phyloP scores from a whole-genome alignment of 768 basidiomycete genomes.

The Agrocybe praecox region DNA sequence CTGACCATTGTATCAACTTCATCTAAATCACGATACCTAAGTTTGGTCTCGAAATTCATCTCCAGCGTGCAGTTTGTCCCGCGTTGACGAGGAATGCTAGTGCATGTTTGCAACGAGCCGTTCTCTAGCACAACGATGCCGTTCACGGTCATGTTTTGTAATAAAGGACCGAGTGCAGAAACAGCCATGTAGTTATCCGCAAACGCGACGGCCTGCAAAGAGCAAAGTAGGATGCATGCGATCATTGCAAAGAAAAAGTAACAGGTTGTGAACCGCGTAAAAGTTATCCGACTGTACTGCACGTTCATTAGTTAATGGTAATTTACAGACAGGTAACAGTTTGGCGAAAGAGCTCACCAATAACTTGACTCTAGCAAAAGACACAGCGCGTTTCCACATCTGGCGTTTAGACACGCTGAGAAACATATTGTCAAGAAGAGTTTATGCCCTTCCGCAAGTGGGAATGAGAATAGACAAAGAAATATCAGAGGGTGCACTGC shows the following conservation, averaged over 20 bases:
- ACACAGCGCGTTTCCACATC: conserved; percentile 22
- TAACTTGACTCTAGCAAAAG: conserved; percentile 25
- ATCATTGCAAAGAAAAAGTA: conserved; percentile 51
- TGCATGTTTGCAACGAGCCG: conserved; percentile 36
- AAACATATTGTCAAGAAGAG: neutral
- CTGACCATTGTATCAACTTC: neutral
- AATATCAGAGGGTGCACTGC: neutral
- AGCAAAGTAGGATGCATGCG: conserved; percentile 40
- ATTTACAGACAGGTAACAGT: neutral
- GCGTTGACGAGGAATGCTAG: conserved; percentile 34
- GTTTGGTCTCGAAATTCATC: conserved; percentile 8
- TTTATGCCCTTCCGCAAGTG: neutral
- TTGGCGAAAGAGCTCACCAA: conserved; percentile 23
- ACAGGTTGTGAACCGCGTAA: conserved; percentile 48
- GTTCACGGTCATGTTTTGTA: conserved; percentile 24
- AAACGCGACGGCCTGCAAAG: conserved; percentile 41
- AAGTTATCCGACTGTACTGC: conserved; percentile 50
- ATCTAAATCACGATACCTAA: neutral
- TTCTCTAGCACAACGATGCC: conserved; percentile 26
- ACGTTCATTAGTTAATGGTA: neutral
- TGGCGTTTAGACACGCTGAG: conserved; percentile 8
- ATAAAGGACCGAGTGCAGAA: conserved; percentile 29
- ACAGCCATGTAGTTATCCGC: conserved; percentile 37
- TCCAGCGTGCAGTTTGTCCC: conserved; percentile 26
- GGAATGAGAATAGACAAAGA: neutral